These are phyloP conservation scores for Diaporthe destruens DNA, from an alignment of 2,329 filamentous ascomycete species.

Conservation along the genomic window DNA sequence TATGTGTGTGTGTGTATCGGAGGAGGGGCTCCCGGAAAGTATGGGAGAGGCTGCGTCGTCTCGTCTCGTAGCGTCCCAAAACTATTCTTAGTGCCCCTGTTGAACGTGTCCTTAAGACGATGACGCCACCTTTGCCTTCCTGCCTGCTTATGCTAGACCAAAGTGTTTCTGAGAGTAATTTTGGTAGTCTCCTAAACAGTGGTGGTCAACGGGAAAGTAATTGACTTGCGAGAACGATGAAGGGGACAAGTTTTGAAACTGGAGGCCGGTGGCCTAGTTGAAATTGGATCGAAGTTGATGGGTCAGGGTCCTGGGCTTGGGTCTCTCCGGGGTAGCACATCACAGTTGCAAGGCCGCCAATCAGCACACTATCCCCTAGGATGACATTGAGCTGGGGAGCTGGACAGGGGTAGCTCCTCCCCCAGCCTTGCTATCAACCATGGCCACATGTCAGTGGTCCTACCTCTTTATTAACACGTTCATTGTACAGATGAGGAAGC, in stretches of 20 bases:
- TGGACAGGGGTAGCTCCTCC: constrained; percentile 14
- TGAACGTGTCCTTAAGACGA: constrained; percentile 39
- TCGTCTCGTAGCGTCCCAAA: constrained; percentile 4
- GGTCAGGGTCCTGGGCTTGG: constrained; percentile 19
- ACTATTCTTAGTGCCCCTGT: background rate
- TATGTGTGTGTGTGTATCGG: background rate
- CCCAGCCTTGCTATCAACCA: constrained; percentile 7
- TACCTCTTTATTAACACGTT: background rate
- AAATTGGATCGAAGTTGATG: constrained; percentile 9
- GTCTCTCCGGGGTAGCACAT: constrained; percentile 18
- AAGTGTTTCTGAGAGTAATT: background rate
- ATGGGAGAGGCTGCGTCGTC: background rate
- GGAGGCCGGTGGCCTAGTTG: background rate
- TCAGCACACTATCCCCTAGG: background rate
- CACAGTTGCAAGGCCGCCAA: constrained; percentile 18
- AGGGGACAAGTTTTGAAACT: background rate
- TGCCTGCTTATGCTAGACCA: background rate
- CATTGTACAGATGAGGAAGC: background rate
- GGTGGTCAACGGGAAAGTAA: background rate
- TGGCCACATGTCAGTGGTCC: background rate
- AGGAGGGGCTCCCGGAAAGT: background rate
- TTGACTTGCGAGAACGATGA: background rate
- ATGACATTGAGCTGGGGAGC: constrained; percentile 1
- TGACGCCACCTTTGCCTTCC: constrained; percentile 15
- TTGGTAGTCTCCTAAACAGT: background rate